Percentiles rank a stretch among this genome's conserved stretches.
phyloP scores from a whole-genome alignment of 73 alveolate species.

The Paramecium caudatum region DNA sequence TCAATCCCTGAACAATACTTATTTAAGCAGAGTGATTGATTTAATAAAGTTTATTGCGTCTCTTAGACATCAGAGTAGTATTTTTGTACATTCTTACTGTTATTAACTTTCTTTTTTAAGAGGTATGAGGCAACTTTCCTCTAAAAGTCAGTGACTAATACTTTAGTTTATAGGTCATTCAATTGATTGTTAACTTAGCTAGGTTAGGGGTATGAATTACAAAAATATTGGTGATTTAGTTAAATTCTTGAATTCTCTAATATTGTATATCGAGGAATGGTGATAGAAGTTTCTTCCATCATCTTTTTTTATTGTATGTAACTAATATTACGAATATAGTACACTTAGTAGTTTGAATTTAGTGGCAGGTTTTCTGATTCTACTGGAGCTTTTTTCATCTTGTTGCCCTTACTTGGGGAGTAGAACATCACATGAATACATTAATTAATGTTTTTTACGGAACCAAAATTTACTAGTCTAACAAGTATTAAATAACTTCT shows the following conservation, averaged over 20 bases:
- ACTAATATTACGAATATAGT: neutral
- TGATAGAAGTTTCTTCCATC: conserved; percentile 6
- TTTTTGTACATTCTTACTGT: neutral
- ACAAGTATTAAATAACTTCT: neutral
- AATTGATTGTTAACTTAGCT: conserved; percentile 1
- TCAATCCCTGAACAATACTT: neutral
- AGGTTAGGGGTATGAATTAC: neutral
- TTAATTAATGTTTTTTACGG: conserved; percentile 36
- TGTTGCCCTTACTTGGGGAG: no score
- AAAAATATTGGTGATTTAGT: conserved; percentile 24
- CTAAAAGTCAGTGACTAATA: neutral
- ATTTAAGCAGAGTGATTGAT: neutral
- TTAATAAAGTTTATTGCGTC: neutral
- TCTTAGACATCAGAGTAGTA: conserved; percentile 5
- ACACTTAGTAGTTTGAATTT: conserved; percentile 28
- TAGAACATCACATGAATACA: no score
- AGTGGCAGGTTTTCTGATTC: neutral
- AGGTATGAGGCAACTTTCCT: conserved; percentile 22
- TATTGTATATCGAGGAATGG: neutral
- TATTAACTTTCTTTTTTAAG: neutral
- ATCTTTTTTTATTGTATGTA: conserved; percentile 26
- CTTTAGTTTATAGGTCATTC: neutral
- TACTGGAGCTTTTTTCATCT: neutral
- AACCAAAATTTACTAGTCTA: conserved; percentile 10
- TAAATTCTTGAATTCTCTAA: neutral